Evolutionary conservation across 148 eudicot species (phyloP).

Genomic region (Chenopodium quinoa): DNA sequence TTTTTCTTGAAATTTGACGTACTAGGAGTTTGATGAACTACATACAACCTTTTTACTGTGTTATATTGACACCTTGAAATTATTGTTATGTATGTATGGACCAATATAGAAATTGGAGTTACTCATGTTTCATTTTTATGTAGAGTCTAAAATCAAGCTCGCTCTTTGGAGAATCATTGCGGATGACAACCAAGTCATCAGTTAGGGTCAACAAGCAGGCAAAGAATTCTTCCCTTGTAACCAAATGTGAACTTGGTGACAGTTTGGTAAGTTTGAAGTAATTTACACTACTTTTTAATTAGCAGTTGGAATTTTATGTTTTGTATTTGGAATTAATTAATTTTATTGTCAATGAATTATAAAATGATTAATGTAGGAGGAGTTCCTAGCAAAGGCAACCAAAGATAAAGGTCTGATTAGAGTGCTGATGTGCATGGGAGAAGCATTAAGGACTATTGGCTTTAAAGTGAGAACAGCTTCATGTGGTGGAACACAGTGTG

Average conservation of each 20-base stretch:
- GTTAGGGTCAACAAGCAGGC: slow-evolving; percentile 41
- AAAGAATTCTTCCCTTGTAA: slow-evolving; percentile 52
- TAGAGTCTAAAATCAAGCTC: slow-evolving; percentile 83
- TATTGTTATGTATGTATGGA: background rate
- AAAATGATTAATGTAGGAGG: slow-evolving; percentile 54
- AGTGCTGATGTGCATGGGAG: slow-evolving; percentile 89
- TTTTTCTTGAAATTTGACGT: background rate
- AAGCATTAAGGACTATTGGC: slow-evolving; percentile 86
- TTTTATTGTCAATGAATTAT: background rate
- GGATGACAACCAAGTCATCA: slow-evolving; percentile 59
- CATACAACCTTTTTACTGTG: background rate
- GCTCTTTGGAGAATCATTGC: slow-evolving; percentile 65
- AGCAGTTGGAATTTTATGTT: too few species aligned
- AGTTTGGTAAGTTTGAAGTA: slow-evolving; percentile 62
- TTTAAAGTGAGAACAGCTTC: slow-evolving; percentile 98
- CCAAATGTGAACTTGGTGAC: slow-evolving; percentile 83
- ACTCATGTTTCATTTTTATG: slow-evolving; percentile 1
- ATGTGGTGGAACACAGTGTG: slow-evolving; percentile 96
- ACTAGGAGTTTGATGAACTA: background rate
- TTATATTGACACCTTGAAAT: background rate
- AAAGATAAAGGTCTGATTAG: slow-evolving; percentile 79
- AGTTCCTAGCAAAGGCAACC: slow-evolving; percentile 82
- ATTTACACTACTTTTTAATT: too few species aligned
- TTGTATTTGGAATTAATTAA: background rate
- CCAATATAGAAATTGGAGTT: background rate